A percentile compares a stretch with the other conserved stretches of the same genome.
phyloP scores from a whole-genome alignment of 768 basidiomycete species.

The Russula earlei region DNA sequence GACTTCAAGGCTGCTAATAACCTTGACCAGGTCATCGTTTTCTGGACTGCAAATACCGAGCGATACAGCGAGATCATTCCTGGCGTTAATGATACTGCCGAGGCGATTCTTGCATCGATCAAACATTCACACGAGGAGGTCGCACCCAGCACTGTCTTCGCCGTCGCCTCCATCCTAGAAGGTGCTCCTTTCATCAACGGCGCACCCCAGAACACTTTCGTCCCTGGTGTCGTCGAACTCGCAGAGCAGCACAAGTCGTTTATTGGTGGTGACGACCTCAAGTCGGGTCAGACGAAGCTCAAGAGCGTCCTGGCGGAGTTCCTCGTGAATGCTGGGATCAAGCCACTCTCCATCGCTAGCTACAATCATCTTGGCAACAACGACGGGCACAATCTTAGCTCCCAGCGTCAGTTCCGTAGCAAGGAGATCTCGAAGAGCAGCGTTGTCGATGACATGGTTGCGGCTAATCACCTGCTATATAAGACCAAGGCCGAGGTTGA shows the following conservation, averaged over 20 bases:
- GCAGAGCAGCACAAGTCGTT: slow-evolving; percentile 84
- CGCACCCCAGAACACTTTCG: slow-evolving; percentile 98
- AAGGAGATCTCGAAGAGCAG: slow-evolving; percentile 98
- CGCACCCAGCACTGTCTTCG: slow-evolving; percentile 94
- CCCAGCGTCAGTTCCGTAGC: slow-evolving; percentile 89
- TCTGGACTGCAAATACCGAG: slow-evolving; percentile 99
- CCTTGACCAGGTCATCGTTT: slow-evolving; percentile 84
- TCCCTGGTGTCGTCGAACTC: slow-evolving; percentile 88
- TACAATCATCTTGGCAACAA: slow-evolving; percentile 99
- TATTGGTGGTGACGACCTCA: slow-evolving; percentile 97
- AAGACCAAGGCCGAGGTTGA: slow-evolving; percentile 53
- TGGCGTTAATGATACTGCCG: slow-evolving; percentile 92
- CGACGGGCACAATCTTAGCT: slow-evolving; percentile 86
- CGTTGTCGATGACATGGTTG: slow-evolving; percentile 98
- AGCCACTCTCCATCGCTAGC: slow-evolving; percentile 91
- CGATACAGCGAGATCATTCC: slow-evolving; percentile 91
- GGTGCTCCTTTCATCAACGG: slow-evolving; percentile 94
- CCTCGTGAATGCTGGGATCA: slow-evolving; percentile 97
- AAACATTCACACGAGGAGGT: slow-evolving; percentile 82
- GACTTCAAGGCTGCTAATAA: slow-evolving; percentile 77
- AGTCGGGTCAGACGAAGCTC: slow-evolving; percentile 96
- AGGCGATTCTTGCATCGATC: slow-evolving; percentile 76
- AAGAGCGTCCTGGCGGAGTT: slow-evolving; percentile 97
- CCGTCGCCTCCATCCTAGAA: slow-evolving; percentile 92
- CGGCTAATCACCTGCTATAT: slow-evolving; percentile 80